Evolutionary conservation across 441 rosid species (phyloP).

Genomic region (Isatis lusitanica): DNA sequence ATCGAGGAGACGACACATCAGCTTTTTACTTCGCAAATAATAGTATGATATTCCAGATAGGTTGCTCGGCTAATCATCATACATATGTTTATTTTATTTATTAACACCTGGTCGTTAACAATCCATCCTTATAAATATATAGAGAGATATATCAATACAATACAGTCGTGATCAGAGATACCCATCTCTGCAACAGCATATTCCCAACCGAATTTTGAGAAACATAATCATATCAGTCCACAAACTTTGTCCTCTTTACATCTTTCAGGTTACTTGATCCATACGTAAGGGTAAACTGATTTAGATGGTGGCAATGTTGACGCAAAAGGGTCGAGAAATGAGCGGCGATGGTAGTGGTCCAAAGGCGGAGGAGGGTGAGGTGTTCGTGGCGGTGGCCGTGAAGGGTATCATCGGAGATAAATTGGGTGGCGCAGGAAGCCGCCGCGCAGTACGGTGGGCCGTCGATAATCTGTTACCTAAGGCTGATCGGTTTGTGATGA

Average conservation of each 20-base stretch:
- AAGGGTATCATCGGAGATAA: constrained; percentile 48
- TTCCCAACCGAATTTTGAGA: background rate
- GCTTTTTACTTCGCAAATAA: too few species aligned
- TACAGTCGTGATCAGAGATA: constrained; percentile 13
- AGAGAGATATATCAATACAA: background rate
- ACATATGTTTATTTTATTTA: background rate
- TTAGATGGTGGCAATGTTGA: constrained; percentile 32
- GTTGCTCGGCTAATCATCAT: background rate
- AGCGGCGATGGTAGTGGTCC: constrained; percentile 23
- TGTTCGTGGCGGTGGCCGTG: constrained; percentile 67
- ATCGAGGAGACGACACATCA: too few species aligned
- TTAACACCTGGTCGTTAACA: background rate
- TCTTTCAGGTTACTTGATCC: background rate
- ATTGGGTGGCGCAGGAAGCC: constrained; percentile 65
- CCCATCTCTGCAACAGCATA: background rate
- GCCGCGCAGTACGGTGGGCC: constrained; percentile 86
- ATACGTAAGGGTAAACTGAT: constrained; percentile 1
- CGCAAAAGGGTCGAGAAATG: constrained; percentile 29
- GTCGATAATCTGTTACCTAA: constrained; percentile 51
- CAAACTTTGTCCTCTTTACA: background rate
- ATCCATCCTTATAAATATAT: background rate
- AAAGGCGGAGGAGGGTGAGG: constrained; percentile 32
- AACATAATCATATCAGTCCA: background rate
- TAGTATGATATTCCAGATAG: background rate
- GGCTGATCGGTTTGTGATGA: constrained; percentile 58